Base-by-base conservation (phyloP, 1,284 basidiomycete genomes). In the Coniferiporia weirii region DNA sequence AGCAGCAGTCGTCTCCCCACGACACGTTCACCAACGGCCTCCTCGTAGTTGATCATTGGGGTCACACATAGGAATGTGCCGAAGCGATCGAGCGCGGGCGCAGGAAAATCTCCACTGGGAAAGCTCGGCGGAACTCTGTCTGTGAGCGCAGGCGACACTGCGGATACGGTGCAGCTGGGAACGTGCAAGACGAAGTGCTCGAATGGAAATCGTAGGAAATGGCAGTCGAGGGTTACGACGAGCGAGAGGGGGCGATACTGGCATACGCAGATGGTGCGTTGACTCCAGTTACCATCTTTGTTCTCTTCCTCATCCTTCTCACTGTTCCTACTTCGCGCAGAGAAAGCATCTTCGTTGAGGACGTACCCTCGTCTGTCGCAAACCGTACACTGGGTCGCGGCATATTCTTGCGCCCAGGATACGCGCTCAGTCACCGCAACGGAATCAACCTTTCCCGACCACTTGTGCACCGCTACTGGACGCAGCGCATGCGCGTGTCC, bases 51-150 rank as follows among this genome's bases (percentile, higher is more conserved):
- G 20, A 62, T 61, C 7, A 85, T 79, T 54, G 75, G 81, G 64
- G 88, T 86, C 40, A 85, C 71, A 81, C 84, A 88, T 13, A 88
- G 63, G 4, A 79, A 79, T 3, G 83, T 85, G 2, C 85, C 85
- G 63, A 79, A 78, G n/a, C 67, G 69, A 0, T 84, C 85, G 15
- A 88, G 64, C 0, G 73, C 72, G 70, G 83, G 76, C 56, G 82
- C 76, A 19, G 79, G 78, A 27, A 73, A 76, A 2, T 80, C 75
- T 65, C 85, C 84, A 22, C 87, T 69, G 9, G 82, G 80, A 15
- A 87, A 71, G 1, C 84, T 81, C 0, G 85, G 82, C 8, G 75
- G 75, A 52, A 86, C 75, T n/a, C 77, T 75, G 35, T 76, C 73
- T 9, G 68, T 65, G 2, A 73, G 56, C 0, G 65, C 50, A 0